A percentile compares a stretch with the other conserved stretches of the same genome.
Conservation (phyloP, 2,329 filamentous ascomycete species). For the Pyrenophora graminea region DNA sequence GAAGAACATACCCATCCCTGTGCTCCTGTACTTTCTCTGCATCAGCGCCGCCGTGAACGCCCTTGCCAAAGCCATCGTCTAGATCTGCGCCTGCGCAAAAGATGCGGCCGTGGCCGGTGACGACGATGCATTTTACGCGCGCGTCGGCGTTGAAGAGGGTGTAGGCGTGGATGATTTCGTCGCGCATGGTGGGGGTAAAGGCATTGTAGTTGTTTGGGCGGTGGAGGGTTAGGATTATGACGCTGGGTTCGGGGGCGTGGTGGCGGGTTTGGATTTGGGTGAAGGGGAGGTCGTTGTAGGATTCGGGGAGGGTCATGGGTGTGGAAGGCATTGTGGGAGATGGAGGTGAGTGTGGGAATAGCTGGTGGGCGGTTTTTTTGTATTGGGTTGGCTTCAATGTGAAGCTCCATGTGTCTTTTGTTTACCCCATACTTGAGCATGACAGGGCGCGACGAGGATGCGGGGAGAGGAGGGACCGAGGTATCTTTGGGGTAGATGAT, state of each 20-base stretch:
- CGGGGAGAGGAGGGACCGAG: slow-evolving; percentile 14
- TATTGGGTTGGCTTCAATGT: background rate
- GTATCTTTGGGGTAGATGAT: background rate
- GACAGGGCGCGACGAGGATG: slow-evolving; percentile 1
- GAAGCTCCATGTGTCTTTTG: background rate
- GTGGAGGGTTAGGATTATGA: slow-evolving; percentile 67
- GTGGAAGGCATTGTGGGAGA: no score
- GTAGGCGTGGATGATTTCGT: slow-evolving; percentile 62
- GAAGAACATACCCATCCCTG: slow-evolving; percentile 55
- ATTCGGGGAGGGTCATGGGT: slow-evolving; percentile 37
- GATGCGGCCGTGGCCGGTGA: slow-evolving; percentile 58
- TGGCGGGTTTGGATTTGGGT: slow-evolving; percentile 50
- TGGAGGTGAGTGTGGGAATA: background rate
- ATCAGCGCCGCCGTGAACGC: slow-evolving; percentile 43
- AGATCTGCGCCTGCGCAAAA: slow-evolving; percentile 63
- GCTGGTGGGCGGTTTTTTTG: background rate
- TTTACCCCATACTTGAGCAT: background rate
- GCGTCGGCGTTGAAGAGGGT: slow-evolving; percentile 58
- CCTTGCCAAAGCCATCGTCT: slow-evolving; percentile 55
- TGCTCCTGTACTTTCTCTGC: slow-evolving; percentile 55
- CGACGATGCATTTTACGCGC: slow-evolving; percentile 58
- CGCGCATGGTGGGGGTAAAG: slow-evolving; percentile 68
- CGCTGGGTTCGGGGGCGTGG: slow-evolving; percentile 52
- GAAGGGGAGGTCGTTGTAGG: slow-evolving; percentile 49
- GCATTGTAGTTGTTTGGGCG: slow-evolving; percentile 70